These are phyloP conservation scores for Taphrina confusa DNA, from an alignment of 1,139 yeast genomes.

Conservation along the genomic window DNA sequence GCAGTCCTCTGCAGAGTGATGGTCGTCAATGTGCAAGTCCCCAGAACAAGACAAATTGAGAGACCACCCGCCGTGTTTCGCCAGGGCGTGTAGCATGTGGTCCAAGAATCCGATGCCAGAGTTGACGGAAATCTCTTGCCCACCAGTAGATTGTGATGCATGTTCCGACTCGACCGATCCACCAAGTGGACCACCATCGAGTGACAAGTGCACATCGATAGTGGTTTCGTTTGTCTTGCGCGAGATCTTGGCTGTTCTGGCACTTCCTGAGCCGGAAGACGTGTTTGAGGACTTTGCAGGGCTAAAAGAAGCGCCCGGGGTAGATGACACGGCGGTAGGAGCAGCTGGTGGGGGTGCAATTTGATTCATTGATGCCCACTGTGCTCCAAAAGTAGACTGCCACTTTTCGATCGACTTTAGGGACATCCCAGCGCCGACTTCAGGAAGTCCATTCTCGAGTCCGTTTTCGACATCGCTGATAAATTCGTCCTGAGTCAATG, in stretches of 20 bases:
- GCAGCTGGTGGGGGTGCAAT: neutral
- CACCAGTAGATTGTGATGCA: conserved; percentile 61
- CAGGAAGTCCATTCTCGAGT: conserved; percentile 11
- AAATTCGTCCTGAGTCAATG: conserved; percentile 18
- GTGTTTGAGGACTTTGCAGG: neutral
- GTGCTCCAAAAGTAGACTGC: conserved; percentile 20
- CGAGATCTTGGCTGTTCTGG: conserved; percentile 18
- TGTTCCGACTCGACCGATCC: conserved; percentile 50
- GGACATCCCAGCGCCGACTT: conserved; percentile 26
- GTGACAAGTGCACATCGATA: conserved; percentile 77
- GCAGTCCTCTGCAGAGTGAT: conserved; percentile 93
- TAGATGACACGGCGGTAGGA: neutral
- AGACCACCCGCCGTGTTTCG: conserved; percentile 97
- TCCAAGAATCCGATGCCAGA: conserved; percentile 95
- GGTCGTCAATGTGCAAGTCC: conserved; percentile 94
- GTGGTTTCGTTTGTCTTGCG: conserved; percentile 89
- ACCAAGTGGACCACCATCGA: conserved; percentile 80
- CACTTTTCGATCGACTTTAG: neutral
- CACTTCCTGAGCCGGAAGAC: neutral
- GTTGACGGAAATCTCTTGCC: conserved; percentile 75
- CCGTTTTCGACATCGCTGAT: conserved; percentile 14
- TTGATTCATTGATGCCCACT: conserved; percentile 2
- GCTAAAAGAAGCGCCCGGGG: neutral
- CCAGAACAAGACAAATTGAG: conserved; percentile 85
- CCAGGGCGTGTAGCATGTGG: conserved; percentile 96